phyloP scores from a whole-genome alignment of 2,329 filamentous ascomycete genomes.

The Cytospora mali region DNA sequence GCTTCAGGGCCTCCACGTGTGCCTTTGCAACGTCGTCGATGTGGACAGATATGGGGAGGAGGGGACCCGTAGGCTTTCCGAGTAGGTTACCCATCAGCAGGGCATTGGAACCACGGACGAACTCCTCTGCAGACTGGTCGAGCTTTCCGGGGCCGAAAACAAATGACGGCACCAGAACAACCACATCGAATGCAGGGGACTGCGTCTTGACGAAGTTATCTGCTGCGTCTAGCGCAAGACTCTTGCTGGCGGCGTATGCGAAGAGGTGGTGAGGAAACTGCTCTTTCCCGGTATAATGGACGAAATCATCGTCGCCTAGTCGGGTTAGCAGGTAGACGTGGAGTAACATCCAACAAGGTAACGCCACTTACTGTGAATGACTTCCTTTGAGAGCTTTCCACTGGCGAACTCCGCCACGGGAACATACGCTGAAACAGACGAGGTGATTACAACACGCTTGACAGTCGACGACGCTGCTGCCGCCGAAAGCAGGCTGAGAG shows the following conservation, averaged over 20 bases:
- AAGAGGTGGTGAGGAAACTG: slow-evolving; percentile 1
- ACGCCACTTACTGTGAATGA: neutral
- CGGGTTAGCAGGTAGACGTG: slow-evolving; percentile 54
- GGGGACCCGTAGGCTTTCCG: neutral
- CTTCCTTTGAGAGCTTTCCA: slow-evolving; percentile 38
- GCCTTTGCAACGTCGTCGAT: neutral
- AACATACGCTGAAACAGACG: slow-evolving; percentile 51
- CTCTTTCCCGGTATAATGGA: slow-evolving; percentile 34
- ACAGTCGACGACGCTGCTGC: slow-evolving; percentile 64
- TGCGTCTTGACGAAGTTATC: neutral
- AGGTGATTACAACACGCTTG: slow-evolving; percentile 69
- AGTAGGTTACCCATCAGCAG: neutral
- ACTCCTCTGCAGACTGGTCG: neutral
- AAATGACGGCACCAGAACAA: neutral
- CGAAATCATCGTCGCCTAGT: slow-evolving; percentile 44
- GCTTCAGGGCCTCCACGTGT: neutral
- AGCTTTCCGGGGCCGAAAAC: neutral
- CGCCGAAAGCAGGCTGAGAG: slow-evolving; percentile 71
- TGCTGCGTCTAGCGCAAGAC: neutral
- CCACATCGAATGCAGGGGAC: neutral
- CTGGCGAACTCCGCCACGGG: slow-evolving; percentile 47
- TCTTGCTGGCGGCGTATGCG: slow-evolving; percentile 2
- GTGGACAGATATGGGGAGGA: neutral
- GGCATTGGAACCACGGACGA: slow-evolving; percentile 1
- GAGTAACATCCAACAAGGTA: slow-evolving; percentile 37